Conservation (phyloP, 768 basidiomycete genomes). For the Boletus eberwhitei region DNA sequence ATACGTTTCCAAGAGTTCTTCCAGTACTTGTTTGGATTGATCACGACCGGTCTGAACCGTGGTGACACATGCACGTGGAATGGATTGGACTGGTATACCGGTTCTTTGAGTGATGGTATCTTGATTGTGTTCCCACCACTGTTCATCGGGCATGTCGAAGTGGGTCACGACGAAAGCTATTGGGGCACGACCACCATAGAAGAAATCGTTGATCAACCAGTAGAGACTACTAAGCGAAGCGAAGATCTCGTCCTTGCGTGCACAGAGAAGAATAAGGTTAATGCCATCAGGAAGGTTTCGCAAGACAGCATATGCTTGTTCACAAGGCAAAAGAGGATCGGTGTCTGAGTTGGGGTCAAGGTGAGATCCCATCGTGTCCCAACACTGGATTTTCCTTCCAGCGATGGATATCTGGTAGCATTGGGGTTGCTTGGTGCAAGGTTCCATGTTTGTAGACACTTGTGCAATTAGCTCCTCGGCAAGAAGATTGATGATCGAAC, state of each 20-base stretch:
- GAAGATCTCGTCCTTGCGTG: conserved; percentile 29
- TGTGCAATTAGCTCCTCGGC: conserved; percentile 12
- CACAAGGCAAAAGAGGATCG: conserved; percentile 5
- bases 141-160: conserved; percentile 26
- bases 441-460: conserved; percentile 20
- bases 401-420: not conserved
- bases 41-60: not conserved
- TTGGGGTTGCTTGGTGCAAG: conserved; percentile 29
- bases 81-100: too few relatives aligned
- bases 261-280: conserved; percentile 34
- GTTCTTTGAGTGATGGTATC: too few relatives aligned
- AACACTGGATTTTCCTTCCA: conserved; percentile 11
- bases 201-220: conserved; percentile 31
- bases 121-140: conserved; percentile 19
- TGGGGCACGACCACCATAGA: conserved; percentile 34
- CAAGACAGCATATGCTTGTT: conserved; percentile 2
- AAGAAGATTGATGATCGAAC: too few relatives aligned
- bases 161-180: conserved; percentile 35
- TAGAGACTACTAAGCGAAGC: conserved; percentile 33
- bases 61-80: too few relatives aligned
- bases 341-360: not conserved
- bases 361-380: conserved; percentile 26
- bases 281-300: conserved; percentile 25
- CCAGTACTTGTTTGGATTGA: too few relatives aligned
- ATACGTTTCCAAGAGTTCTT: too few relatives aligned